Conservation (phyloP, 208 protist species). For the Leishmania tropica region DNA sequence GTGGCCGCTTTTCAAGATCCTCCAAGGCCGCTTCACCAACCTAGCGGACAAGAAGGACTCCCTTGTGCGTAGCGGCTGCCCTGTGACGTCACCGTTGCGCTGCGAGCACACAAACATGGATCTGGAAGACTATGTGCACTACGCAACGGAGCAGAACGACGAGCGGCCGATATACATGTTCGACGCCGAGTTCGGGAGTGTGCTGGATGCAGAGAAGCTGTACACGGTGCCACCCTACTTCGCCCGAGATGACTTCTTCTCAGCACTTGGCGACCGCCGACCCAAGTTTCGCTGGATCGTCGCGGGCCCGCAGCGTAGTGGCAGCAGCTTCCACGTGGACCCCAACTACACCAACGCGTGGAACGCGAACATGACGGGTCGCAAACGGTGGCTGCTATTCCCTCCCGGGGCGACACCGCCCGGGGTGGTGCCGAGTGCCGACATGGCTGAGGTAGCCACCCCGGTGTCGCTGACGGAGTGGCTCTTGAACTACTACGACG, state of each 20-base stretch:
- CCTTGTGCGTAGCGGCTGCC: slow-evolving; percentile 44
- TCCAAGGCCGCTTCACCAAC: slow-evolving; percentile 69
- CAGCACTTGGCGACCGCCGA: slow-evolving; percentile 57
- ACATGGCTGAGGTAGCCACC: slow-evolving; percentile 87
- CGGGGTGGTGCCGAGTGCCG: slow-evolving; percentile 74
- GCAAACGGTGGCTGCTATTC: slow-evolving; percentile 91
- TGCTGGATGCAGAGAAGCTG: slow-evolving; percentile 55
- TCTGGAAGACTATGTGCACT: slow-evolving; percentile 83
- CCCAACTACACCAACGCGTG: slow-evolving; percentile 89
- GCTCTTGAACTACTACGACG: slow-evolving; percentile 88
- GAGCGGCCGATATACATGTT: slow-evolving; percentile 94
- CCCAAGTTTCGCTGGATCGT: slow-evolving; percentile 93
- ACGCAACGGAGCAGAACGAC: slow-evolving; percentile 75
- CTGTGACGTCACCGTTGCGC: slow-evolving; percentile 61
- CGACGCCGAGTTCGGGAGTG: slow-evolving; percentile 80
- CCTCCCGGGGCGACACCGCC: slow-evolving; percentile 72
- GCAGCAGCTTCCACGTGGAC: slow-evolving; percentile 91
- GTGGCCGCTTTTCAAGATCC: slow-evolving; percentile 82
- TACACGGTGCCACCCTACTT: slow-evolving; percentile 87
- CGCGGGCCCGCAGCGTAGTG: slow-evolving; percentile 76
- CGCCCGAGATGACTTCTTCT: slow-evolving; percentile 84
- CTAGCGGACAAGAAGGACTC: slow-evolving; percentile 50
- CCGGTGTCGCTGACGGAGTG: slow-evolving; percentile 90
- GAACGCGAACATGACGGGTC: slow-evolving; percentile 89
- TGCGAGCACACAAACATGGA: slow-evolving; percentile 90